Evolutionary conservation across 169 alveolate species (phyloP).

Genomic region (Plasmodium sp.): DNA sequence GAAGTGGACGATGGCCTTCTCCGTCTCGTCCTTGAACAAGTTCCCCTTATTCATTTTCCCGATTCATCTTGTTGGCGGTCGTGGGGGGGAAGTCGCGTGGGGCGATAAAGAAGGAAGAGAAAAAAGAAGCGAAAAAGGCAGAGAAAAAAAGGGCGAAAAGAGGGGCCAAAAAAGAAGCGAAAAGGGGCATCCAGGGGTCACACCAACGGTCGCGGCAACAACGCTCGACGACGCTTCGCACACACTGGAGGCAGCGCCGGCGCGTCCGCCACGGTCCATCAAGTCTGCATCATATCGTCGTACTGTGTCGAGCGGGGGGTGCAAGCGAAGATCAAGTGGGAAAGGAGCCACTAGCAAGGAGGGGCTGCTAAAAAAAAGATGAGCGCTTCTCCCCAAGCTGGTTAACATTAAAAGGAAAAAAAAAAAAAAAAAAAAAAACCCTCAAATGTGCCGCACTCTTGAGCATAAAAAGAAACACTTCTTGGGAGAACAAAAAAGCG

Average conservation of each 20-base stretch:
- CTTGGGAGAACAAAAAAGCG: background rate
- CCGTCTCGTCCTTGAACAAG: slow-evolving; percentile 76
- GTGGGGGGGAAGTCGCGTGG: background rate
- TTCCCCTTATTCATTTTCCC: slow-evolving; percentile 57
- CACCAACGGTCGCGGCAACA: background rate
- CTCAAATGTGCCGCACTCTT: background rate
- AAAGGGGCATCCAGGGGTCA: background rate
- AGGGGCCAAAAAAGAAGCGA: background rate
- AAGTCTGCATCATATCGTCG: background rate
- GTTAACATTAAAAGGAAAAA: background rate
- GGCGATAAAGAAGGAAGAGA: background rate
- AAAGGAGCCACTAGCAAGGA: background rate
- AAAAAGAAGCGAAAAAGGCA: background rate
- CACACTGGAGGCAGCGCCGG: background rate
- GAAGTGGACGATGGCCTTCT: slow-evolving; percentile 78
- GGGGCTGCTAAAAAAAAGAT: background rate
- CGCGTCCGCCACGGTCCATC: background rate
- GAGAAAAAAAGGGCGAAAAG: background rate
- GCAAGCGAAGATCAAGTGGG: background rate
- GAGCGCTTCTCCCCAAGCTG: background rate
- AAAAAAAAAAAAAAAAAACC: background rate
- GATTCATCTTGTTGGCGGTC: slow-evolving; percentile 13
- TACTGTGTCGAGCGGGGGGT: background rate
- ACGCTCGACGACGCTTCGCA: background rate
- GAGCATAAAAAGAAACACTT: background rate